Evolutionary conservation across 176 grass and related monocot genomes (phyloP).

Genomic region (sorghum (Sorghum bicolor)): DNA sequence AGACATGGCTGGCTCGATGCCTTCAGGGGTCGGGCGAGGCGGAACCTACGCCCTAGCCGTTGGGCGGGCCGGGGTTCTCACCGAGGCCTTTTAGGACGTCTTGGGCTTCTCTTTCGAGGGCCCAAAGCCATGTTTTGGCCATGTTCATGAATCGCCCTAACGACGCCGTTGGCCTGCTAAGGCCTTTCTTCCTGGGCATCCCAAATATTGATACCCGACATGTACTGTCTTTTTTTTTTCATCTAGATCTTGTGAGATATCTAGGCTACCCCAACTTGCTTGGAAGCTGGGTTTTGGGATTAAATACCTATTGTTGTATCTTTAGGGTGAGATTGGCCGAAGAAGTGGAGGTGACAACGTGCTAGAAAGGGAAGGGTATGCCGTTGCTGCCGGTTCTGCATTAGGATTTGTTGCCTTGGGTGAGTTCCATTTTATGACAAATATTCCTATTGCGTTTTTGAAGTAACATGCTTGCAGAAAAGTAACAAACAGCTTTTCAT

Average conservation of each 20-base stretch:
- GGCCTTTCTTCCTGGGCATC: too few relatives aligned
- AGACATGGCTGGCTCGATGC: too few relatives aligned
- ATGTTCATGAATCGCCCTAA: too few relatives aligned
- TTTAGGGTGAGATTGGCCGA: slow-evolving; percentile 92
- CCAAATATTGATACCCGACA: too few relatives aligned
- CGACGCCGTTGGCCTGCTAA: too few relatives aligned
- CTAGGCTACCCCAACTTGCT: neutral
- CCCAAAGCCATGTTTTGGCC: too few relatives aligned
- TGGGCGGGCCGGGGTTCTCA: too few relatives aligned
- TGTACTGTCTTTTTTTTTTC: neutral
- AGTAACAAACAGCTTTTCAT: slow-evolving; percentile 29
- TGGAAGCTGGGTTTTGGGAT: neutral
- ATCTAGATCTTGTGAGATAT: neutral
- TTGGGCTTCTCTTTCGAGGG: too few relatives aligned
- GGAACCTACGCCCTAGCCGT: too few relatives aligned
- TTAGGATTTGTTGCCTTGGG: slow-evolving; percentile 94
- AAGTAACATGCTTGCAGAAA: neutral
- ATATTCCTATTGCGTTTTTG: slow-evolving; percentile 23
- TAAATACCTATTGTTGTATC: slow-evolving; percentile 1
- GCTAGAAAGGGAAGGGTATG: slow-evolving; percentile 98
- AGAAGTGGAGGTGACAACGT: slow-evolving; percentile 98
- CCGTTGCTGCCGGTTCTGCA: slow-evolving; percentile 95
- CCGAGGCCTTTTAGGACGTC: too few relatives aligned
- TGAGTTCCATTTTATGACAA: slow-evolving; percentile 40
- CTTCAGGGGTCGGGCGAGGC: too few relatives aligned